Evolutionary conservation across 768 basidiomycete genomes (phyloP).

Genomic region (Psilocybe tampanensis): DNA sequence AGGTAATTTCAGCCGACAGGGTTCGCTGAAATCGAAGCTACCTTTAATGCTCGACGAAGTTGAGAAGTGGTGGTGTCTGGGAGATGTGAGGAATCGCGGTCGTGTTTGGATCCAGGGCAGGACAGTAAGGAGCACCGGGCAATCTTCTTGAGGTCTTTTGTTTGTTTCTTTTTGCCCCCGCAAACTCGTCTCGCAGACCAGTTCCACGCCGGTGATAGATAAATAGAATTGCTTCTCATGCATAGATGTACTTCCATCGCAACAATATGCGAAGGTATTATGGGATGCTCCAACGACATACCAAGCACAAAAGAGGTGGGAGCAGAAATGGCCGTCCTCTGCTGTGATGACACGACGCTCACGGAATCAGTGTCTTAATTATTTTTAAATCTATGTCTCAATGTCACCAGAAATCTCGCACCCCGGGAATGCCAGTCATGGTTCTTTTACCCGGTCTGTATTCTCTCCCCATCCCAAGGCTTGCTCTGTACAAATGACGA

Average conservation of each 20-base stretch:
- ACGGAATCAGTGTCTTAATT: not conserved
- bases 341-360: conserved; percentile 1
- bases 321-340: not conserved
- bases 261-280: no score
- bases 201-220: no score
- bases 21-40: not conserved
- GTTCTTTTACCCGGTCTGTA: not conserved
- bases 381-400: not conserved
- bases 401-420: not conserved
- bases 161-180: no score
- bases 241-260: no score
- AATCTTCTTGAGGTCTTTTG: no score
- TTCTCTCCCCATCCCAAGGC: not conserved
- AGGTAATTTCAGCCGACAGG: not conserved
- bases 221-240: no score
- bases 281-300: no score
- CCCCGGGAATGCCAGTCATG: not conserved
- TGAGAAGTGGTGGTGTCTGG: conserved; percentile 92
- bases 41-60: conserved; percentile 49
- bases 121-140: conserved; percentile 2
- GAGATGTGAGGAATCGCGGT: conserved; percentile 65
- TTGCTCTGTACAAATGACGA: not conserved
- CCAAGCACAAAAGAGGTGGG: not conserved
- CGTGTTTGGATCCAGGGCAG: conserved; percentile 79
- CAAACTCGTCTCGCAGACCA: no score